Percentiles rank a stretch among this genome's conserved stretches.
Conservation (phyloP, 345 rosid genomes). For the Populus tremula region DNA sequence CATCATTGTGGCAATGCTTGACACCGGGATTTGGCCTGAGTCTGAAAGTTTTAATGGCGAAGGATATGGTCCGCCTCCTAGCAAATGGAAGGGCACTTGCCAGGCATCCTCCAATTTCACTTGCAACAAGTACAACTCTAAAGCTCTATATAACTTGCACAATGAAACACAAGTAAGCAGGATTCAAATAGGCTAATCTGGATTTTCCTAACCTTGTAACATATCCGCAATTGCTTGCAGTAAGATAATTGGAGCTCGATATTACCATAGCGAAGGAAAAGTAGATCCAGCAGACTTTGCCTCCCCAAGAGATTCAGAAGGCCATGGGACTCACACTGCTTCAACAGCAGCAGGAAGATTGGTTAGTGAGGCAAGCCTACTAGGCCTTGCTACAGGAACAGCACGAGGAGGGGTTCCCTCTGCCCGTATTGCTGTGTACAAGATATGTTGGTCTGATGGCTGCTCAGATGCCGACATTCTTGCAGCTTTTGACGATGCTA, state of each 20-base stretch:
- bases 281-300: neutral
- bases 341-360: slow-evolving; percentile 20
- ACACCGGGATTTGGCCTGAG: slow-evolving; percentile 54
- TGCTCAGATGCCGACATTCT: slow-evolving; percentile 21
- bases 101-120: slow-evolving; percentile 40
- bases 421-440: slow-evolving; percentile 20
- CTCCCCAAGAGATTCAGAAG: slow-evolving; percentile 12
- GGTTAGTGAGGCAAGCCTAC: slow-evolving; percentile 8
- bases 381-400: slow-evolving; percentile 13
- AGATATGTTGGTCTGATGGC: slow-evolving; percentile 19
- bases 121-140: slow-evolving; percentile 49
- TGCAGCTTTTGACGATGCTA: slow-evolving; percentile 23
- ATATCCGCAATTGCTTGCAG: slow-evolving; percentile 12
- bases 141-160: neutral
- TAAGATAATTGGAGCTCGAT: slow-evolving; percentile 17
- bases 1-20: slow-evolving; percentile 44
- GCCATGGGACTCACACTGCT: slow-evolving; percentile 21
- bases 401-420: slow-evolving; percentile 24
- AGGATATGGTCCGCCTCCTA: slow-evolving; percentile 47
- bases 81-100: slow-evolving; percentile 51
- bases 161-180: neutral
- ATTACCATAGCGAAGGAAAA: neutral
- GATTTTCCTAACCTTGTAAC: too few species aligned
- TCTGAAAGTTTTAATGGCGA: slow-evolving; percentile 40
- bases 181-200: too few species aligned